Evolutionary conservation across 345 rosid species (phyloP).

Genomic region (Citropsis articulata): DNA sequence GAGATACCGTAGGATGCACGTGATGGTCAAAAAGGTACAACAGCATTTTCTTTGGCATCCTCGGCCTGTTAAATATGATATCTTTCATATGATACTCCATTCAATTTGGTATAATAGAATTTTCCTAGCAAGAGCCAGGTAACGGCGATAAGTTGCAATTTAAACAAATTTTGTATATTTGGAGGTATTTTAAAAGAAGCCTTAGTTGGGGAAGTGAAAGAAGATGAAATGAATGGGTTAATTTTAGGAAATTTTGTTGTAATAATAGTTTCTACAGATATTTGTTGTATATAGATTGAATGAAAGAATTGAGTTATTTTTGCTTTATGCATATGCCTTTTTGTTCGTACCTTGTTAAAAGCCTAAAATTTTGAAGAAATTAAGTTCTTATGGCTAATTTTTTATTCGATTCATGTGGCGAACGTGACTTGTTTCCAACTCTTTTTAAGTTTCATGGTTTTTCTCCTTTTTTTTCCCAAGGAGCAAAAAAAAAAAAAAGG

Average conservation of each 20-base stretch:
- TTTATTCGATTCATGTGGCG: not conserved
- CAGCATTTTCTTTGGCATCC: constrained; percentile 95
- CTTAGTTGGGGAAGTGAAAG: not conserved
- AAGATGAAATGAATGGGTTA: not conserved
- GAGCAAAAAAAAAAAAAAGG: too few species aligned
- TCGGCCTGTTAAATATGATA: constrained; percentile 68
- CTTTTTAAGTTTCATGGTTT: too few species aligned
- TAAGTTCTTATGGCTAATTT: not conserved
- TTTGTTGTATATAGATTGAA: constrained; percentile 3
- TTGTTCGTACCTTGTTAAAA: not conserved
- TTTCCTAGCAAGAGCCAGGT: constrained; percentile 42
- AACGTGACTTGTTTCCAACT: too few species aligned
- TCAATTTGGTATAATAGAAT: constrained; percentile 89
- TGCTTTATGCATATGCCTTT: not conserved
- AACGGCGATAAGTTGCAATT: not conserved
- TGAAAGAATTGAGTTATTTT: not conserved
- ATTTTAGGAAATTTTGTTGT: constrained; percentile 2
- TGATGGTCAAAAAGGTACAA: constrained; percentile 77
- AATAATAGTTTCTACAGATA: not conserved
- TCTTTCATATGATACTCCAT: constrained; percentile 95
- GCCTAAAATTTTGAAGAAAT: not conserved
- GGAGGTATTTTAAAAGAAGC: constrained; percentile 2
- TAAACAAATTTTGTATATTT: not conserved
- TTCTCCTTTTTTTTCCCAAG: too few species aligned
- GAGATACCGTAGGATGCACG: constrained; percentile 61